Base-by-base conservation (phyloP, 2,329 filamentous ascomycete genomes). In the Aspergillus eucalypticola region DNA sequence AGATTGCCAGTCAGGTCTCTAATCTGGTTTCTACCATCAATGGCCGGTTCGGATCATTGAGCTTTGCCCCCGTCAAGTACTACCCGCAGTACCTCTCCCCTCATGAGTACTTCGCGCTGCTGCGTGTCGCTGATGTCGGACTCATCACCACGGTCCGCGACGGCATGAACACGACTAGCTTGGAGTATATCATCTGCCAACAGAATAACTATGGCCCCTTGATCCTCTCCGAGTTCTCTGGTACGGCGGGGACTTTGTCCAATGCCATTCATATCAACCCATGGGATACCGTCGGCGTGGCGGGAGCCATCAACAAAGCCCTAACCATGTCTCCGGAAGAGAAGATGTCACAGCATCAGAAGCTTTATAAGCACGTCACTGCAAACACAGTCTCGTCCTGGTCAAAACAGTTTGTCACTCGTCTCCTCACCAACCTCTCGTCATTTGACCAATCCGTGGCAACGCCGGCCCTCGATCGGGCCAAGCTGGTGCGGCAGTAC, bases 201-300 rank as follows among this genome's bases (percentile, higher is more conserved):
- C 90, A 91, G 70, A 89, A 95, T 64, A 88, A 88, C 59, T 88
- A 93, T 67, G 91, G 93, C 0, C 94, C 93, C 1, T 81, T 98
- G 50, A 97, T 98, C 66, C 85, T 98, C 23, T 98, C 95, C 13
- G 94, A 98, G 75, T 98, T 98, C 76, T 97, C 93, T 64, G 94
- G 94, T 60, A 97, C 94, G 0, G 92, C 94, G 32, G 91, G 91
- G 56, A 95, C 89, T 58, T 83, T 98, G 39, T 86, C 86, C 63
- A 90, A 90, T 70, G 94, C 94, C 32, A 92, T 96, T 63, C 92
- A 96, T 76, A 96, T 98, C 81, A 98, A 98, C 78, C 94, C 94
- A 1, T 98, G 93, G 92, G 92, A 97, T 73, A 83, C 94, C 57
- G 87, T 84, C 25, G 91, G 90, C 38, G 93, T 96, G 13, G 93